Base-by-base conservation (phyloP, 2,329 filamentous ascomycete species). In the Sclerotinia borealis region DNA sequence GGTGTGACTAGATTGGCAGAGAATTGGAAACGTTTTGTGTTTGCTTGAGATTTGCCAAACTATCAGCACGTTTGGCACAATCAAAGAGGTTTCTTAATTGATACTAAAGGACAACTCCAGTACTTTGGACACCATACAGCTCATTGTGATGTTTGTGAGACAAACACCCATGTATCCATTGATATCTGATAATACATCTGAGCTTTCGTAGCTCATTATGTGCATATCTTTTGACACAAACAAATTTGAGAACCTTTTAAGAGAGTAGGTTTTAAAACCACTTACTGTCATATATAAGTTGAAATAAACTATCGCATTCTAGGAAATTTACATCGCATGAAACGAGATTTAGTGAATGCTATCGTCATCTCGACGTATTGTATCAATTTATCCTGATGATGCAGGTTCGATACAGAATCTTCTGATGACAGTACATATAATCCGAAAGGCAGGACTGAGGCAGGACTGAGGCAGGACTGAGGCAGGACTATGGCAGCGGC, bases 11-110 rank as follows among this genome's bases (percentile, higher is more conserved):
- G 76, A 63, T 79, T 98, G 64, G 86, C 83, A 0, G 78, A 77
- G 29, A 99, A 98, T 73, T 98, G 91, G 83, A 82, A 81, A 60
- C 79, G 81, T 4, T 98, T 96, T 75, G 81, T 73, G 13, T 74
- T 73, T 29, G 27, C 51, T 45, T 58, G 13, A 58, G 2, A 11
- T 25, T 36, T 36, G 3, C 29, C 39, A 34, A 22, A 31, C 8
- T 45, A 25, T 34, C 6, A 10, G n/a, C 17, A 19, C 10, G 9
- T 36, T 56, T 36, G 15, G 13, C 13, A 34, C 13, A 45, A 34
- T 58, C 54, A 25, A 19, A 22, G 17, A 11, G 1, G 19, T 51
- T 34, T 45, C 39, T 25, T 2, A 10, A 19, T 34, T 34, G 13
- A 22, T 25, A 27, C 27, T 34, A 11, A 31, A 17, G 27, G 6